These are phyloP conservation scores for Amanita inopinata DNA, from an alignment of 768 basidiomycete genomes.

Conservation along the genomic window DNA sequence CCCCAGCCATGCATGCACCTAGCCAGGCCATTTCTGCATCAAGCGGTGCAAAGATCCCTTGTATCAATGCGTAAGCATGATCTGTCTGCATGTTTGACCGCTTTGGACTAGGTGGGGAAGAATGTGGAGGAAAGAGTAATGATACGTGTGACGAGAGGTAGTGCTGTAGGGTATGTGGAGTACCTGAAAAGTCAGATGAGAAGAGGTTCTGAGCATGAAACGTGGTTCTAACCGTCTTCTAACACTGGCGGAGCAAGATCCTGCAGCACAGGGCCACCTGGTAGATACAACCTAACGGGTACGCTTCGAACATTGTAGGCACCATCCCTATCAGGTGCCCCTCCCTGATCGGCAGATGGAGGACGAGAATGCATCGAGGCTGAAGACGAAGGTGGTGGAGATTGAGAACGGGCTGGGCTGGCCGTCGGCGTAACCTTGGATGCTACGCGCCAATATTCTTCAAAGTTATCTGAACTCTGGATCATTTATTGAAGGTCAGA, in stretches of 20 bases:
- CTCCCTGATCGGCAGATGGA: conserved; percentile 50
- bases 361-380: conserved; percentile 57
- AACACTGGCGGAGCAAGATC: conserved; percentile 76
- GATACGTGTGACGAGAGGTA: conserved; percentile 70
- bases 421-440: conserved; percentile 87
- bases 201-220: conserved; percentile 4
- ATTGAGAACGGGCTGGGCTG: conserved; percentile 46
- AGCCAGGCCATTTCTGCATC: conserved; percentile 93
- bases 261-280: conserved; percentile 83
- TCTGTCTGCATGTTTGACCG: conserved; percentile 30
- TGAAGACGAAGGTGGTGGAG: conserved; percentile 44
- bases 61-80: conserved; percentile 71
- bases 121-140: conserved; percentile 58
- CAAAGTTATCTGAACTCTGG: conserved; percentile 75
- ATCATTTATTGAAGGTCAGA: conserved; percentile 6
- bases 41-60: conserved; percentile 74
- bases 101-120: conserved; percentile 34
- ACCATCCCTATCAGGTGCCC: conserved; percentile 58
- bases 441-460: conserved; percentile 90
- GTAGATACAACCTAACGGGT: conserved; percentile 84
- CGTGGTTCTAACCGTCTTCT: conserved; percentile 54
- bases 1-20: conserved; percentile 83
- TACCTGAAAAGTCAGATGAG: conserved; percentile 36
- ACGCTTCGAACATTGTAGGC: conserved; percentile 83
- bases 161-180: conserved; percentile 57